Evolutionary conservation across 2,329 filamentous ascomycete genomes (phyloP), one percentile per base, ranked within the genome.

Genomic region (Verticillium zaregamsianum): DNA sequence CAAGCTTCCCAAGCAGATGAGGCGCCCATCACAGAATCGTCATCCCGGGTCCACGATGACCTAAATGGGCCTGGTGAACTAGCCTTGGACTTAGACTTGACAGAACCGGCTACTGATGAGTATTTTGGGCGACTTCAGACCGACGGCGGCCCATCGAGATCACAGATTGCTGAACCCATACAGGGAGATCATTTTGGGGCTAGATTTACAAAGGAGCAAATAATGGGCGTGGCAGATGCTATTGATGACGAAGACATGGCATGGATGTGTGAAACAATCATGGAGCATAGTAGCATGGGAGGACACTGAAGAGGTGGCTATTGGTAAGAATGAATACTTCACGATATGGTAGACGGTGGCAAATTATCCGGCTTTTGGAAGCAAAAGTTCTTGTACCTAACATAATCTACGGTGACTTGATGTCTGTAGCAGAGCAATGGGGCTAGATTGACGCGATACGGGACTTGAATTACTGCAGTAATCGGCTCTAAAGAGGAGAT

Each of bases 161-260:
- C 23, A 49, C 20, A 49, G 20, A 25, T 25, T 25, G n/a, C 14
- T 9, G n/a, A 49, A 23, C 7, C 40, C 7, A 49, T 49, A n/a
- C 40, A 12, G 5, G 3, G 40, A 25, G 40, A 49, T 25, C 7
- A 5, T 7, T 67, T 70, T 37, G 72, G 73, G 23, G 70, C 74
- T 20, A 76, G 75, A 39, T 67, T 82, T 14, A 80, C 78, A 0
- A 76, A 77, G 2, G 77, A 75, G 2, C 78, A 81, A 58, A 79
- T 82, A 45, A 74, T 81, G 64, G 79, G 78, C 3, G 74, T 82
- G 63, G 79, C 79, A 0, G 77, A 82, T 55, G 80, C 78, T 14
- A 81, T 82, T 61, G 80, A 78, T 2, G 68, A 70, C 3, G 72
- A 65, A 57, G 76, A 79, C 35, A 77, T 77, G 2, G 79, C 81